Evolutionary conservation across 2,329 filamentous ascomycete species (phyloP), one percentile per base, ranked within the genome.

Genomic region (Colletotrichum costaricense): DNA sequence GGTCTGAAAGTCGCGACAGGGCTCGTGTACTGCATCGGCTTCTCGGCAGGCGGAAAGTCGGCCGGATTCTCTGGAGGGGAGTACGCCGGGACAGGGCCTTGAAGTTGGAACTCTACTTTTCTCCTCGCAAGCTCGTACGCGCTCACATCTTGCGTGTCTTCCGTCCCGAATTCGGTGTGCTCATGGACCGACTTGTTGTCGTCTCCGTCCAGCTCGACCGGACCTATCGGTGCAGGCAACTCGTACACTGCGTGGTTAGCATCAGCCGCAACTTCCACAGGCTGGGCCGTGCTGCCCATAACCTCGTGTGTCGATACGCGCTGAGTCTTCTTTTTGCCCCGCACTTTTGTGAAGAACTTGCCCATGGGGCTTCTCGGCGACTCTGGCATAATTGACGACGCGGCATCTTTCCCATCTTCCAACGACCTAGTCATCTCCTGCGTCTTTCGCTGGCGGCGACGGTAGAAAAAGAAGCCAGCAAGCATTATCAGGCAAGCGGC

Each of bases 181-280:
- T 81, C 82, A 16, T 83, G 78, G 56, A 81, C 78, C 5, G 81
- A 84, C 59, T 79, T 78, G 12, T 80, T 82, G 67, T 85, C 81
- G 16, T 78, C 75, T 19, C 80, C 80, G 56, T 89, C 86, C 55
- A 90, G 81, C 76, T 90, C 89, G 5, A 83, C 85, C 0, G 87
- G 88, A 2, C 82, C 80, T 0, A 81, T 75, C 0, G 85, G 84
- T 5, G 83, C 87, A 2, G 88, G 83, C 77, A 90, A 78, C 76
- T 90, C 88, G 71, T 88, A 89, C 3, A 88, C 84, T 73, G 88
- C 85, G 52, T 88, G 86, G 63, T 84, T 83, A 2, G 82, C 78
- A 63, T 86, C 84, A 6, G 83, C 84, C 5, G 79, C 84, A 4
- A 86, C 82, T 75, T 83, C 85, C 71, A 78, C 79, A 77, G 58